Base-by-base conservation (phyloP, 495 filamentous ascomycete genomes). In the Daldinia caldariorum region DNA sequence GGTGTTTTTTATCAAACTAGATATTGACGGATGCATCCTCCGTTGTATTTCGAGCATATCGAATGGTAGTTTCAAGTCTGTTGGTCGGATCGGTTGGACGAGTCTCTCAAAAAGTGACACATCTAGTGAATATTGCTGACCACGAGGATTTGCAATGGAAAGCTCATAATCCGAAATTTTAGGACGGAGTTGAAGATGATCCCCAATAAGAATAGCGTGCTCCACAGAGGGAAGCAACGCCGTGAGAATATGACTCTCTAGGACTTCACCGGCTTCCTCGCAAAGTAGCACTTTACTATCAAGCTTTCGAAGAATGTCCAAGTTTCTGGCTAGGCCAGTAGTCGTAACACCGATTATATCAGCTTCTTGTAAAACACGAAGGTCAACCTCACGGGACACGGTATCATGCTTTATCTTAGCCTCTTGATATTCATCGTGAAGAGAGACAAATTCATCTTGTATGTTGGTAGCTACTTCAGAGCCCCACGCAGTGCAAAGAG, bases 311-410 rank as follows among this genome's bases (percentile, higher is more conserved):
- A 95, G 83, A 50, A 90, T 73, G 3, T 86, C 79, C 0, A 92
- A 72, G 54, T 90, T 89, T 9, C 83, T 79, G 4, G 92, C 91
- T 3, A 95, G 77, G 0, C 92, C 91, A 0, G 88, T 87, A 1
- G 92, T 93, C 0, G 92, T 94, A 0, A 91, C 80, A 0, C 91
- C 90, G 58, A 95, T 87, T n/a, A 95, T 78, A 61, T 92, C 74
- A 0, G 83, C 86, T 61, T 82, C 37, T 41, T 77, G 55, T 0
- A 91, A 83, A 43, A 80, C 82, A 10, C 87, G 77, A 1, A 84
- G 76, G 63, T 88, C 78, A 0, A 84, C 61, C n/a, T 64, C 67
- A 5, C 79, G 70, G n/a, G 75, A 66, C 7, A 79, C 76, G 13
- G 68, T 63, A 54, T 71, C 50, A 59, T 83, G 81, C 0, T 61